Evolutionary conservation across 768 basidiomycete genomes (phyloP).

Genomic region (Kwoniella mangroviensis): DNA sequence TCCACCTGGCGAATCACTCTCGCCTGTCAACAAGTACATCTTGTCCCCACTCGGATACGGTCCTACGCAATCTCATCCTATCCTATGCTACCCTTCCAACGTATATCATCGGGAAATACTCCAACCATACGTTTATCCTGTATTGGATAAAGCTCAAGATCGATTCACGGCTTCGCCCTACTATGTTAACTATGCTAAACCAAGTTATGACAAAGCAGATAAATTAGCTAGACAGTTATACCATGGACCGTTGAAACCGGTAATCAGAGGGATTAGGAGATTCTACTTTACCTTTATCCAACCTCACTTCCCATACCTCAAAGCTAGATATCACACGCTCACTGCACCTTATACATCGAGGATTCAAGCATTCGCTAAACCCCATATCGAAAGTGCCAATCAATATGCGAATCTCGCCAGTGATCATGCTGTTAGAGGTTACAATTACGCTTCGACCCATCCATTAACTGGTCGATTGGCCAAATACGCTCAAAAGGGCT

Average conservation of each 20-base stretch:
- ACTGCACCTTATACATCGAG: conserved; percentile 42
- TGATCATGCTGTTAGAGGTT: conserved; percentile 22
- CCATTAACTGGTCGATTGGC: conserved; percentile 39
- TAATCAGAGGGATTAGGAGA: conserved; percentile 32
- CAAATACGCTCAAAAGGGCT: conserved; percentile 32
- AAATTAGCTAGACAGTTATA: conserved; percentile 11
- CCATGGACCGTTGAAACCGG: conserved; percentile 37
- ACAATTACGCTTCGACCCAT: conserved; percentile 35
- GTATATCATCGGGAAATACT: conserved; percentile 47
- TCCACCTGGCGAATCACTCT: conserved; percentile 31
- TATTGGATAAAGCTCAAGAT: conserved; percentile 27
- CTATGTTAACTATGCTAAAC: conserved; percentile 37
- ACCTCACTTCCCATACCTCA: conserved; percentile 44
- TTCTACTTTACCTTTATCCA: conserved; percentile 47
- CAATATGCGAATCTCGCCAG: conserved; percentile 24
- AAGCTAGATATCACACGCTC: conserved; percentile 26
- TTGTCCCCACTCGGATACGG: conserved; percentile 39
- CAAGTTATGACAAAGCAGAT: conserved; percentile 19
- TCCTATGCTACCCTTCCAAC: conserved; percentile 51
- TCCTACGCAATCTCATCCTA: conserved; percentile 26
- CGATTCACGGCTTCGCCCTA: conserved; percentile 25
- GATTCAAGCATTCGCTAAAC: conserved; percentile 28
- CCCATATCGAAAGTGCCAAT: conserved; percentile 35
- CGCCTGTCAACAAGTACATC: conserved; percentile 35
- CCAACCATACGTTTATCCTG: conserved; percentile 52